A percentile compares a stretch with the other conserved stretches of the same genome.
Evolutionary conservation across 345 rosid species (phyloP).

Genomic region (Brassica juncea): DNA sequence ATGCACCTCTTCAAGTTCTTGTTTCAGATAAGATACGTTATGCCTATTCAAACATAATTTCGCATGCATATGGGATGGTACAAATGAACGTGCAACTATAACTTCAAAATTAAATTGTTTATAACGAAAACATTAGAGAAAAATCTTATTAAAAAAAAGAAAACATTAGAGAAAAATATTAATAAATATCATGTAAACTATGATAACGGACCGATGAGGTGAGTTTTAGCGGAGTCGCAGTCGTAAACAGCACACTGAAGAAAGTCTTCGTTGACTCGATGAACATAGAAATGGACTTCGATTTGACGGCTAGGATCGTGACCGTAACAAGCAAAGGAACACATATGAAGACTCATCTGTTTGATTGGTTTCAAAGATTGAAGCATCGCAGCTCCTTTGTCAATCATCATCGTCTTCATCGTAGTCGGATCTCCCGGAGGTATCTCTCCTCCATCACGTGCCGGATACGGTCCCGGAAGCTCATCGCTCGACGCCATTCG

Average conservation of each 20-base stretch:
- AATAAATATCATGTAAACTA: not conserved
- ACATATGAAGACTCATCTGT: conserved; percentile 59
- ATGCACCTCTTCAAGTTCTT: not conserved
- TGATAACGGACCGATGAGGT: conserved; percentile 53
- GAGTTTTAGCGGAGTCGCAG: conserved; percentile 48
- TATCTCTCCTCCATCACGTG: conserved; percentile 24
- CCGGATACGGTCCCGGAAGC: conserved; percentile 38
- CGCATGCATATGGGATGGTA: not conserved
- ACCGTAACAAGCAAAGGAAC: conserved; percentile 65
- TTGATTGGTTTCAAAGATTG: conserved; percentile 65
- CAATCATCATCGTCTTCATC: conserved; percentile 44
- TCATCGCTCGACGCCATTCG: conserved; percentile 40
- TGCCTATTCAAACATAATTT: not conserved
- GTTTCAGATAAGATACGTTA: not conserved
- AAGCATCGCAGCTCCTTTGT: conserved; percentile 58
- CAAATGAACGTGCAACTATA: not conserved
- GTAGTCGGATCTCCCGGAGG: conserved; percentile 56
- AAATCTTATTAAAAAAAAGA: not conserved
- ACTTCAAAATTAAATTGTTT: not conserved
- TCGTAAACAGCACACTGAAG: conserved; percentile 76
- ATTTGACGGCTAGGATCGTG: conserved; percentile 78
- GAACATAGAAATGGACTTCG: conserved; percentile 59
- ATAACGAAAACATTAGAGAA: not conserved
- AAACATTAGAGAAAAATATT: not conserved
- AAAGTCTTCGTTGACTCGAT: conserved; percentile 55